Conservation (phyloP, 169 alveolate genomes). For the Plasmodium relictum region DNA sequence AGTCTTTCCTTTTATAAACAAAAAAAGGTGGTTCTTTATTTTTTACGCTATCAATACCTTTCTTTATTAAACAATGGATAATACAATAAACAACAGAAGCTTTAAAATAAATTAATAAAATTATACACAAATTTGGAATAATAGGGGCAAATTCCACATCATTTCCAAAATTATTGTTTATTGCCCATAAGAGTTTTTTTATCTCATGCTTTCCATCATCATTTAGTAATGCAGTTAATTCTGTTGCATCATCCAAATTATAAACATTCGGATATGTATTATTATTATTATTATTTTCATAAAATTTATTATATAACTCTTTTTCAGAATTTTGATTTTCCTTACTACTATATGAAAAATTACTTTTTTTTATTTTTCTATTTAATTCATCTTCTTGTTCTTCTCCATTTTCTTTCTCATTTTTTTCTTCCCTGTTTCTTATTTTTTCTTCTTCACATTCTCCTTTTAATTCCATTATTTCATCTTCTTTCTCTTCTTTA, state of each 20-base stretch:
- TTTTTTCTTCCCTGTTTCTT: not conserved
- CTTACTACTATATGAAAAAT: not conserved
- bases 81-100: constrained; percentile 84
- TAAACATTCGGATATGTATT: constrained; percentile 74
- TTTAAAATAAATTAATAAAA: constrained; percentile 80
- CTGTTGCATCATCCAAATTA: constrained; percentile 84
- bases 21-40: constrained; percentile 59
- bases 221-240: constrained; percentile 80
- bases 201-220: constrained; percentile 83
- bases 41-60: constrained; percentile 73
- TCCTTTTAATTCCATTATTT: not conserved
- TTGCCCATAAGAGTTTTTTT: constrained; percentile 84
- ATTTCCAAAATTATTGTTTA: constrained; percentile 82
- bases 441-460: not conserved
- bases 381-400: not conserved
- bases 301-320: constrained; percentile 60
- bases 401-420: not conserved
- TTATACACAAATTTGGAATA: constrained; percentile 84
- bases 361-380: constrained; percentile 13
- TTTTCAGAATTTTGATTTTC: constrained; percentile 25
- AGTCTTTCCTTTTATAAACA: constrained; percentile 63
- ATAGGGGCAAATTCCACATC: constrained; percentile 85
- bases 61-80: constrained; percentile 80
- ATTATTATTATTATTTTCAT: constrained; percentile 10
- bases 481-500: not conserved